Base-by-base conservation (phyloP, 768 basidiomycete genomes). In the Gymnopilus junonius region DNA sequence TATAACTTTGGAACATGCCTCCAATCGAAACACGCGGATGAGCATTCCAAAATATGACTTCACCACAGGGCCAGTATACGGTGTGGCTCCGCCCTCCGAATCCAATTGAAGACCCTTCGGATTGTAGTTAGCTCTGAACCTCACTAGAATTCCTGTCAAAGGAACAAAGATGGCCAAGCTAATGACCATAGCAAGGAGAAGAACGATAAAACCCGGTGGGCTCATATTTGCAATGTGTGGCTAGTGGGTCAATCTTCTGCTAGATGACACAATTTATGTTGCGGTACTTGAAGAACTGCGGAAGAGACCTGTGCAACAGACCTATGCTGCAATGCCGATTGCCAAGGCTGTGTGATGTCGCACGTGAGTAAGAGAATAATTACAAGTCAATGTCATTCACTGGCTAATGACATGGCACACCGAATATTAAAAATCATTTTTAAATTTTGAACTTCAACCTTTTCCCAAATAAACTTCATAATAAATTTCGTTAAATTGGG, bases 61-160 rank as follows among this genome's bases (percentile, higher is more conserved):
- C 59, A 94, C 82, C n/a, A 92, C 83, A 61, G 93, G 93, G 5
- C 88, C 89, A 4, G 91, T 89, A 68, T 92, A 87, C 0, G 91
- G 86, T 73, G 88, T 83, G n/a, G 85, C 89, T 50, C 83, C 87
- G 32, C 90, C 92, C 70, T 93, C 92, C 31, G 83, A 78, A 73
- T 94, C 93, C 40, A 94, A 82, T 56, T 89, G 91, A 40, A 95
- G 86, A 35, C 90, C 91, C 74, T 90, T 91, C 2, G 93, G 93
- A 70, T 91, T 92, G 79, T 91, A 94, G 71, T 94, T 93, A 31
- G 91, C 91, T 75, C 93, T 83, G 72, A 91, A 87, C 50, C 92
- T 83, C 8, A 94, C 88, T 10, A 93, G 80, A 12, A 88, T 80
- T 4, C 92, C 92, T 8, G 85, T 82, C 12, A 92, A 75, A 11